These are phyloP conservation scores for Malassezia equina DNA, from an alignment of 1,284 basidiomycete species.

Conservation along the genomic window DNA sequence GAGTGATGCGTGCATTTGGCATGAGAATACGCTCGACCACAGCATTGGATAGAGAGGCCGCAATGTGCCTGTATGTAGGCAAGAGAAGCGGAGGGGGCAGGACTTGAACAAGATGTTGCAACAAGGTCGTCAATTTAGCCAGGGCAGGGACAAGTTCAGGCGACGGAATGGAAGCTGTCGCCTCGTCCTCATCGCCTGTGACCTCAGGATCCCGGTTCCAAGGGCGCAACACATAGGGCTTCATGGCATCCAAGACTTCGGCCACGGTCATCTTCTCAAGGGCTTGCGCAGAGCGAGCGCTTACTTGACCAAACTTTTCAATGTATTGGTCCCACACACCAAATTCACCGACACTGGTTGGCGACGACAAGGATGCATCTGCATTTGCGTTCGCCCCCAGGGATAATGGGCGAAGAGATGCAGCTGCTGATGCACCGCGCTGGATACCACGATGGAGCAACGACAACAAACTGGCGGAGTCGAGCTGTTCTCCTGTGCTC, in stretches of 20 bases:
- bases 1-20: constrained; percentile 18
- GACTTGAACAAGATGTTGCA: constrained; percentile 26
- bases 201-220: constrained; percentile 19
- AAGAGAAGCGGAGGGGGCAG: constrained; percentile 23
- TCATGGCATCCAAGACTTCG: constrained; percentile 31
- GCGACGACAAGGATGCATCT: not conserved
- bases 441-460: constrained; percentile 25
- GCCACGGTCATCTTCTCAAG: constrained; percentile 29
- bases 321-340: constrained; percentile 36
- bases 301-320: constrained; percentile 23
- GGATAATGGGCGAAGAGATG: constrained; percentile 7
- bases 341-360: not conserved
- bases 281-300: constrained; percentile 18
- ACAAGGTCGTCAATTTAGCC: constrained; percentile 29
- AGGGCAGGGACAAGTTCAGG: constrained; percentile 30
- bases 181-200: not conserved
- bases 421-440: constrained; percentile 20
- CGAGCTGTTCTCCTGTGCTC: constrained; percentile 13
- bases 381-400: not conserved
- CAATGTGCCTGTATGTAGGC: constrained; percentile 30
- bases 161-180: constrained; percentile 20
- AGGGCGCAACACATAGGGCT: constrained; percentile 21
- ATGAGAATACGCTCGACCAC: constrained; percentile 40
- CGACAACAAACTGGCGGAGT: constrained; percentile 26
- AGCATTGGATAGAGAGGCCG: constrained; percentile 12